These are phyloP conservation scores for Mycena venus DNA, from an alignment of 768 basidiomycete genomes.

Conservation along the genomic window DNA sequence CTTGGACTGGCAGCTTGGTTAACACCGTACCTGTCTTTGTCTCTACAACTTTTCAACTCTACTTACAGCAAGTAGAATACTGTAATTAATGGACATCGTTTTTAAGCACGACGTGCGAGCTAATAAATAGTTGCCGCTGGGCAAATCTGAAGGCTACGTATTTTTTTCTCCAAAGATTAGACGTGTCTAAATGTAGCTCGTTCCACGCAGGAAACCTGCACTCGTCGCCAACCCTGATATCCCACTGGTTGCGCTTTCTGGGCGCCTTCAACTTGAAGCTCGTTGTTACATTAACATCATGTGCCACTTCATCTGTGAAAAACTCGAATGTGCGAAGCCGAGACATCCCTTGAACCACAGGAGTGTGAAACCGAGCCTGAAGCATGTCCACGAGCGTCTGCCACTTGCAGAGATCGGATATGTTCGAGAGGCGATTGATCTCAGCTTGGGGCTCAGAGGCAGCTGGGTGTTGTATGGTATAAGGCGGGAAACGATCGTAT, in stretches of 20 bases:
- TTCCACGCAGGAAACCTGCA: neutral
- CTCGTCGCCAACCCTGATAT: constrained; percentile 1
- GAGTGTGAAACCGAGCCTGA: constrained; percentile 2
- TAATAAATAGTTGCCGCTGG: too few relatives aligned
- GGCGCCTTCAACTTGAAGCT: neutral
- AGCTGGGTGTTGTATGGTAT: neutral
- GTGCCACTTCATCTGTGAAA: neutral
- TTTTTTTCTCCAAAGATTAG: too few relatives aligned
- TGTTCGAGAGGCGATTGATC: constrained; percentile 29
- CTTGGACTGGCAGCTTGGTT: too few relatives aligned
- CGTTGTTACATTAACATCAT: neutral
- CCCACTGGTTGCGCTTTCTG: neutral
- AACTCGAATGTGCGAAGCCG: constrained; percentile 8
- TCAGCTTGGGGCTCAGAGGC: constrained; percentile 11
- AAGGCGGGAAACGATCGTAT: neutral
- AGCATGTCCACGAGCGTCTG: constrained; percentile 8
- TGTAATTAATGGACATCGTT: too few relatives aligned
- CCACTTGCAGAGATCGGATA: constrained; percentile 13
- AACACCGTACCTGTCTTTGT: too few relatives aligned
- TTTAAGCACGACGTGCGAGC: too few relatives aligned
- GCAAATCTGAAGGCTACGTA: too few relatives aligned
- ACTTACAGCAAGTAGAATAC: too few relatives aligned
- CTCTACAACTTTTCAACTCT: too few relatives aligned
- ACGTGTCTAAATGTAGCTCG: neutral
- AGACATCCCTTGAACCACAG: neutral